Evolutionary conservation across 768 basidiomycete genomes (phyloP), one percentile per base, ranked within the genome.

Genomic region (Cyclocybe aegerita): DNA sequence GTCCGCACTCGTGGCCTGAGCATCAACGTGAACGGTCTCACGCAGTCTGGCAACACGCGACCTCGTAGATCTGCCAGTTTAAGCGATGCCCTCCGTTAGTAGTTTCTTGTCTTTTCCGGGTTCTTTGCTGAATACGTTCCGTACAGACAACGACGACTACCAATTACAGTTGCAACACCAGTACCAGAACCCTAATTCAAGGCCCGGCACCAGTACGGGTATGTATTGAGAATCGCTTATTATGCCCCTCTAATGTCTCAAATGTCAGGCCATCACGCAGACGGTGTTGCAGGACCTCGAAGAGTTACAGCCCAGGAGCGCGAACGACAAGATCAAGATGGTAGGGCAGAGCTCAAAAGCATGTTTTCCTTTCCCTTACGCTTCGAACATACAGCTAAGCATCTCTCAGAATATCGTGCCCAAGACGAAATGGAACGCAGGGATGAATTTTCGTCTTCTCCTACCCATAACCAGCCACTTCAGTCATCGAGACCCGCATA

Each of bases 51-150:
- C 9, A 70, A 58, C 50, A 73, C 74, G n/a, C 80, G 87, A 34
- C 80, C 85, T 43, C 74, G 88, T 49, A 77, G 88, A 48, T 90
- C 88, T n/a, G 85, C 86, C 11, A 89, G 88, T 64, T 70, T 90
- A 43, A 90, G 86, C 59, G 86, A 90, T 61, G 81, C 83, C 29
- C 62, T 76, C 16, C 65, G 76, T 76, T 57, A 49, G 75, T 62
- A 29, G 23, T 38, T 61, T 61, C 54, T 30, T 34, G 16, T 39
- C 46, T 33, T 39, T 29, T 30, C 39, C 33, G 40, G 49, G 1
- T 46, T 37, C 36, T 38, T 36, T 15, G 40, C 17, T 48, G 33
- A 46, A 46, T 46, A 30, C 58, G 59, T 59, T 53, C 37, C 54
- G 14, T 29, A 41, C 49, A 74, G 69, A 62, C 46, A 68, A 71